phyloP scores from a whole-genome alignment of 2,329 filamentous ascomycete species.

The Colletotrichum gloeosporioides region DNA sequence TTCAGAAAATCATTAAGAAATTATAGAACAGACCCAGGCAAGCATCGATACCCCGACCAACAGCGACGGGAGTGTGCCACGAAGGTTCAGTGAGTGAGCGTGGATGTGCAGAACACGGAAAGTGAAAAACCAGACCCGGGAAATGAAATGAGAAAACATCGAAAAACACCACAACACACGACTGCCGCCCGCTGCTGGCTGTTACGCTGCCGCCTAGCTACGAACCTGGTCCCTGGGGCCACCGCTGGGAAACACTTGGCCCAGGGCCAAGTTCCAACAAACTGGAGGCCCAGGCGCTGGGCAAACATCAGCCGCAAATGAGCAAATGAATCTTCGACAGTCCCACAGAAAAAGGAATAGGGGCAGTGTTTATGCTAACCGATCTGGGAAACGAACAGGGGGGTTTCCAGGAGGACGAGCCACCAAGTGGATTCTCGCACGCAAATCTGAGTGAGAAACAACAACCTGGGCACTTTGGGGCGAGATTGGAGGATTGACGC shows the following conservation, averaged over 20 bases:
- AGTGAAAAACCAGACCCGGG: not conserved
- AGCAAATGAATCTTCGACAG: conserved; percentile 6
- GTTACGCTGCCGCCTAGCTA: not conserved
- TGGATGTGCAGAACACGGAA: not conserved
- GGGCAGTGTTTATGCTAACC: not conserved
- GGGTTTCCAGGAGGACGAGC: not conserved
- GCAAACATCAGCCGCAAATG: not conserved
- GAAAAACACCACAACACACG: not conserved
- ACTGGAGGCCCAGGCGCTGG: not conserved
- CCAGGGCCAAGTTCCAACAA: not conserved
- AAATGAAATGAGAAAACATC: not conserved
- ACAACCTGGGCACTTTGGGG: not conserved
- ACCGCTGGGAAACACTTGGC: not conserved
- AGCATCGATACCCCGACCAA: not conserved
- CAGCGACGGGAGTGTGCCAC: not conserved
- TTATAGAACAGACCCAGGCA: not conserved
- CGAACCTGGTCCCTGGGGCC: not conserved
- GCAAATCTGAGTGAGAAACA: not conserved
- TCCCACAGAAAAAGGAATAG: not conserved
- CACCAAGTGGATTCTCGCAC: not conserved
- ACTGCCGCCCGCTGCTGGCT: not conserved
- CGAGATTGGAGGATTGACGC: not conserved
- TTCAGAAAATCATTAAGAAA: not conserved
- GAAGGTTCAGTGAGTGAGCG: not conserved
- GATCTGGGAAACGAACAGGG: not conserved